Evolutionary conservation across 177 flowering plant genomes (phyloP).

Genomic region (Vitis hybrid): DNA sequence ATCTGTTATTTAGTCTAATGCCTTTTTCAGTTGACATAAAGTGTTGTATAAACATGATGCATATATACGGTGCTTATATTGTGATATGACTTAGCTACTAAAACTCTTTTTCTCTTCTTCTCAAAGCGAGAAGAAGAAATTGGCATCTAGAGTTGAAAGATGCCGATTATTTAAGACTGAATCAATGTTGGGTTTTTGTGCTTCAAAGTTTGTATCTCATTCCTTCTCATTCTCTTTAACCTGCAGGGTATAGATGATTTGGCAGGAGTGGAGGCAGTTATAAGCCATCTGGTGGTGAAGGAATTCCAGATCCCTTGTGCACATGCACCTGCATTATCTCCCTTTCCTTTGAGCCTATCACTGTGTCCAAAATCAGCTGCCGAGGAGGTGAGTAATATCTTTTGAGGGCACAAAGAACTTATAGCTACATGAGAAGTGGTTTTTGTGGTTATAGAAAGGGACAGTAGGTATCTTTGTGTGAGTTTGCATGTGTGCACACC

Average conservation of each 20-base stretch:
- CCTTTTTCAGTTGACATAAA: too few relatives aligned
- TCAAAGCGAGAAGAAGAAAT: not conserved
- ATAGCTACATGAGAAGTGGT: not conserved
- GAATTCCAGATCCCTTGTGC: slow-evolving; percentile 88
- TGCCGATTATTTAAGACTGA: not conserved
- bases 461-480: not conserved
- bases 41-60: too few relatives aligned
- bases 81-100: not conserved
- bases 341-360: slow-evolving; percentile 50
- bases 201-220: not conserved
- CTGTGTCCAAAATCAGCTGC: slow-evolving; percentile 82
- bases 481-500: too few relatives aligned
- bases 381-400: slow-evolving; percentile 60
- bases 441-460: not conserved
- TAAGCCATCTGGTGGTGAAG: slow-evolving; percentile 85
- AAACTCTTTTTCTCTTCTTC: not conserved
- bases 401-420: not conserved
- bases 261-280: slow-evolving; percentile 89
- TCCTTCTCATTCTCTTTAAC: not conserved
- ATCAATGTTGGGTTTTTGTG: not conserved
- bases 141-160: not conserved
- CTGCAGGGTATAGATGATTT: slow-evolving; percentile 74
- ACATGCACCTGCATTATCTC: slow-evolving; percentile 80
- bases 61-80: too few relatives aligned
- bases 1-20: too few relatives aligned